Evolutionary conservation across 768 basidiomycete species (phyloP).

Genomic region (Boletus huronensis): DNA sequence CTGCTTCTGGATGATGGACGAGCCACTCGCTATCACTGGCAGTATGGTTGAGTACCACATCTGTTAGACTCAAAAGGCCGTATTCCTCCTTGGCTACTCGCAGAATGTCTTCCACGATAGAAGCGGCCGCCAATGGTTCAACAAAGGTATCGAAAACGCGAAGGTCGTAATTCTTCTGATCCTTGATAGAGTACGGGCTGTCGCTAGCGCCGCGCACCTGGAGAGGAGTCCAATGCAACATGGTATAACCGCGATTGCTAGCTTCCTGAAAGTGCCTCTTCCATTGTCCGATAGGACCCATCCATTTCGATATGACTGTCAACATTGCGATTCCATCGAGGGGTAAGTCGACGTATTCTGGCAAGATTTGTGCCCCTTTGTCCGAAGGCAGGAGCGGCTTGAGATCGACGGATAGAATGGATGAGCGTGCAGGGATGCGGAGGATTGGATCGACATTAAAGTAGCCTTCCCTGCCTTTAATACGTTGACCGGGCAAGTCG

Average conservation of each 20-base stretch:
- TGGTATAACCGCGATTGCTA: conserved; percentile 89
- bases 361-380: conserved; percentile 49
- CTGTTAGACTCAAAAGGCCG: conserved; percentile 85
- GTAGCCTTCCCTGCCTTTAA: conserved; percentile 85
- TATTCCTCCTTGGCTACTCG: conserved; percentile 76
- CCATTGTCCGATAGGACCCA: conserved; percentile 84
- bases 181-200: conserved; percentile 90
- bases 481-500: conserved; percentile 50
- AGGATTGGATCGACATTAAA: conserved; percentile 96
- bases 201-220: conserved; percentile 87
- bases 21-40: conserved; percentile 94
- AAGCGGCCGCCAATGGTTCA: conserved; percentile 49
- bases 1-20: conserved; percentile 91
- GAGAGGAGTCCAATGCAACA: conserved; percentile 95
- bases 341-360: conserved; percentile 63
- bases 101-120: conserved; percentile 61
- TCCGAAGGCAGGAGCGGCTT: conserved; percentile 49
- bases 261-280: conserved; percentile 76
- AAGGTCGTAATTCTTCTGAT: conserved; percentile 83
- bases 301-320: conserved; percentile 96
- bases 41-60: conserved; percentile 97
- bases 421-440: conserved; percentile 64
- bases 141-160: conserved; percentile 52
- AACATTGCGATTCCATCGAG: conserved; percentile 87
- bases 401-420: conserved; percentile 60